A percentile compares a stretch with the other conserved stretches of the same genome.
phyloP scores from a whole-genome alignment of 2,329 filamentous ascomycete species.

The Malbranchea cinnamomea region DNA sequence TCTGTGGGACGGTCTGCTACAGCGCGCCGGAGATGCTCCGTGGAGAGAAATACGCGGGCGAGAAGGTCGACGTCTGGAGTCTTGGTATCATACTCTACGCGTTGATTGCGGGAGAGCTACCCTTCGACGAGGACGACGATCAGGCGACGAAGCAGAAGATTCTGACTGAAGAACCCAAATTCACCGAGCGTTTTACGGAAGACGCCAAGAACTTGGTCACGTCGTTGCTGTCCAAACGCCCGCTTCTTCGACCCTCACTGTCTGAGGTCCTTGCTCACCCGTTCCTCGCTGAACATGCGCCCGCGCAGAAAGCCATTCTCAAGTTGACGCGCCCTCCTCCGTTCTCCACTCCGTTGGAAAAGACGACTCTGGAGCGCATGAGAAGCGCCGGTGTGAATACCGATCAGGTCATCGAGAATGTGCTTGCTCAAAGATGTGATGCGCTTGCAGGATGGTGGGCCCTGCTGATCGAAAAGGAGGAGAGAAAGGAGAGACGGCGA shows the following conservation, averaged over 20 bases:
- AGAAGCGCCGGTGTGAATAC: constrained; percentile 85
- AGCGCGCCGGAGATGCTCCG: constrained; percentile 97
- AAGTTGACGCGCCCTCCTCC: constrained; percentile 66
- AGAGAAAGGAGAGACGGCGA: constrained; percentile 64
- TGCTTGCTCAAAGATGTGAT: constrained; percentile 79
- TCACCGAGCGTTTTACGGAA: constrained; percentile 61
- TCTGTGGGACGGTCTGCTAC: constrained; percentile 95
- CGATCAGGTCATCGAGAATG: constrained; percentile 86
- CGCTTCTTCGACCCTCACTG: constrained; percentile 64
- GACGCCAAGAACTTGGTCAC: constrained; percentile 67
- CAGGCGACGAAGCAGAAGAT: constrained; percentile 73
- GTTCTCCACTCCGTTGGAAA: constrained; percentile 76
- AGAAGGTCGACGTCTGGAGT: constrained; percentile 98
- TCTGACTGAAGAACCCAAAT: constrained; percentile 69
- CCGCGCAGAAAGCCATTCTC: constrained; percentile 76
- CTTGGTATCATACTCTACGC: constrained; percentile 84
- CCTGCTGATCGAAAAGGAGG: constrained; percentile 82
- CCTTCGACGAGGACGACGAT: constrained; percentile 94
- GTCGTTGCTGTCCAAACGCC: constrained; percentile 75
- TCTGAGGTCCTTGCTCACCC: constrained; percentile 77
- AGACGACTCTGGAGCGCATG: constrained; percentile 85
- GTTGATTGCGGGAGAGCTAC: constrained; percentile 64
- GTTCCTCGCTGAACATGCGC: constrained; percentile 75
- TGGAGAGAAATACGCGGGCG: constrained; percentile 92
- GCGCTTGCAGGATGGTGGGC: constrained; percentile 92